Evolutionary conservation across 2,329 filamentous ascomycete species (phyloP).

Genomic region (Aspergillus sp.): DNA sequence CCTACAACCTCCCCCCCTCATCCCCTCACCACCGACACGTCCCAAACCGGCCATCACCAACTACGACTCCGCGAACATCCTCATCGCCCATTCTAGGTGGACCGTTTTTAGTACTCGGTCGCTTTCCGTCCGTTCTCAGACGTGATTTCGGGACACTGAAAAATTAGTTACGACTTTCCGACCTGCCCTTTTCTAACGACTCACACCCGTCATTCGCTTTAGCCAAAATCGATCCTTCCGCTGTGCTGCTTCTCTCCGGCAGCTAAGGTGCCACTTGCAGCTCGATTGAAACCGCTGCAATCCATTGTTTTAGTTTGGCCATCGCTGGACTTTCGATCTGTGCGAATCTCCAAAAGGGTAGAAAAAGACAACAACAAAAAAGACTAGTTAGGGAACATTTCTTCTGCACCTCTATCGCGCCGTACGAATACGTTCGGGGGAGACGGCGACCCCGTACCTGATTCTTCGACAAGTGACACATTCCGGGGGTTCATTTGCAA

Average conservation of each 20-base stretch:
- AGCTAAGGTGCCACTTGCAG: conserved; percentile 18
- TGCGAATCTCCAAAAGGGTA: not conserved
- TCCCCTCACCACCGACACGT: conserved; percentile 23
- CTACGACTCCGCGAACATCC: conserved; percentile 8
- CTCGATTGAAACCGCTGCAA: conserved; percentile 21
- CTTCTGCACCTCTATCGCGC: conserved; percentile 30
- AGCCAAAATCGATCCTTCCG: not conserved
- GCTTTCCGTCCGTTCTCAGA: conserved; percentile 4
- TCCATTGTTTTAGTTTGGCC: conserved; percentile 15
- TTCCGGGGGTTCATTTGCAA: conserved; percentile 4
- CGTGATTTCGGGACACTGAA: conserved; percentile 5
- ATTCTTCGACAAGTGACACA: conserved; percentile 1
- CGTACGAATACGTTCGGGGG: conserved; percentile 45
- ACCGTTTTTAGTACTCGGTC: not conserved
- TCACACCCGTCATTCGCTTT: not conserved
- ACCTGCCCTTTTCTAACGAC: not conserved
- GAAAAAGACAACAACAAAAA: not conserved
- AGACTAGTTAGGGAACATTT: conserved; percentile 20
- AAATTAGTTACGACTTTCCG: not conserved
- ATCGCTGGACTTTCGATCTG: conserved; percentile 11
- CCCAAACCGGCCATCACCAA: conserved; percentile 18
- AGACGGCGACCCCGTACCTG: conserved; percentile 44
- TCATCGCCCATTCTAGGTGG: conserved; percentile 2
- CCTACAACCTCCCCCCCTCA: conserved; percentile 19
- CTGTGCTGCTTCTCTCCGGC: conserved; percentile 18